Conservation (phyloP, 2,329 filamentous ascomycete species). For the Penicillium sp. region DNA sequence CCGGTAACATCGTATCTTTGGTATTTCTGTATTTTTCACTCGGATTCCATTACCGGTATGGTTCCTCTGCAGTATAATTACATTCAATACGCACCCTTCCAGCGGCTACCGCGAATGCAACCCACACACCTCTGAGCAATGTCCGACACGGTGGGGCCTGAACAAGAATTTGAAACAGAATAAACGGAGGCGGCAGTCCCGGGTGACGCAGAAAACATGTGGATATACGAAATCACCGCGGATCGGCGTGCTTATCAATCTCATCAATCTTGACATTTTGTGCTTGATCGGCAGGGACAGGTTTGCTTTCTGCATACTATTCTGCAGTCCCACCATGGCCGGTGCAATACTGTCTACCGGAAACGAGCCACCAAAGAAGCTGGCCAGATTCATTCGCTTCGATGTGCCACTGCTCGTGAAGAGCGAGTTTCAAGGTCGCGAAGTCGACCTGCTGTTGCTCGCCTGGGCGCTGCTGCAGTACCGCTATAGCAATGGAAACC, state of each 20-base stretch:
- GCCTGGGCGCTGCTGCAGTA: slow-evolving; percentile 9
- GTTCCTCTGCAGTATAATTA: not conserved
- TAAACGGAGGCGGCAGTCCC: not conserved
- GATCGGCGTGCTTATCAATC: not conserved
- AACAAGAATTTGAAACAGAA: not conserved
- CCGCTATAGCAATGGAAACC: slow-evolving; percentile 12
- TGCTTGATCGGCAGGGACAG: not conserved
- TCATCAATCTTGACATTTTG: not conserved
- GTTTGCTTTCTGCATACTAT: slow-evolving; percentile 2
- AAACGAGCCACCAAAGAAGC: slow-evolving; percentile 7
- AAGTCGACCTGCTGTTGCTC: slow-evolving; percentile 8
- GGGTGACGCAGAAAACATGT: not conserved
- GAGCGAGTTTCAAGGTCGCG: slow-evolving; percentile 4
- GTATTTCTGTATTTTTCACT: not conserved
- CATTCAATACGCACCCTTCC: not conserved
- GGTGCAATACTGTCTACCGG: slow-evolving; percentile 9
- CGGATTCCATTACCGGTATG: not conserved
- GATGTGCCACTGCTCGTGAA: slow-evolving; percentile 6
- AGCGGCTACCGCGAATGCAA: not conserved
- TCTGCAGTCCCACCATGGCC: slow-evolving; percentile 5
- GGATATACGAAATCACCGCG: not conserved
- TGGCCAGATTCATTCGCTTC: slow-evolving; percentile 11
- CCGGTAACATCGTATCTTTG: not conserved
- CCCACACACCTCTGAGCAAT: not conserved
- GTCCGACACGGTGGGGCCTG: not conserved